Base-by-base conservation (phyloP, 2,329 filamentous ascomycete species). In the Alternaria angustiovoidea region DNA sequence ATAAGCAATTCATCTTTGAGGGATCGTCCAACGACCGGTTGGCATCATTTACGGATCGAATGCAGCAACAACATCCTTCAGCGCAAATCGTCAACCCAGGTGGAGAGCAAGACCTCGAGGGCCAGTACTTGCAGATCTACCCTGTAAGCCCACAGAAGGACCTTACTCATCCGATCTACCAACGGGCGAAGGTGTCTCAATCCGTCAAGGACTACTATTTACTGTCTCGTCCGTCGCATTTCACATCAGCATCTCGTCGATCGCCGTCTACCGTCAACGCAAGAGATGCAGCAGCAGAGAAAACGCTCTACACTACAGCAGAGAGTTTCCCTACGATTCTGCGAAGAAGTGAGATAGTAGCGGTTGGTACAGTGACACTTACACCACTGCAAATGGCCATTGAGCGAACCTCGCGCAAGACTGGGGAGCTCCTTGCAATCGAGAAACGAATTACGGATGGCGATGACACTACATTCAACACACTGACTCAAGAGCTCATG, bases 1-100 rank as follows among this genome's bases (percentile, higher is more conserved):
- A 97, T 78, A 97, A 97, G 80, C 90, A 94, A 60, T 98, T 93
- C 77, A 90, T 98, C 56, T 96, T 96, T 70, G 93, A 98, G 78
- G 93, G 92, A 0, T 87, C 88, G 2, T 85, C 90, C 0, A 88
- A 84, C 7, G 94, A 98, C 78, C 87, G 91, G 22, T 88, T 92
- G 41, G 87, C 89, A 1, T 89, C 88, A 5, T 98, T 98, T 70
- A 92, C 92, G 1, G 94, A 97, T 75, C 90, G 92, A 51, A 92
- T 98, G 87, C 94, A 96, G 74, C 91, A 94, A 76, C 90, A 96
- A 71, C 93, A 96, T 73, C 94, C 94, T 4, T 84, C 90, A 2
- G 94, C 94, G 3, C 91, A 95, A 71, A 90, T 97, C 60, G 83
- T 96, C 42, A 89, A 88, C 4, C 85, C 85, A 30, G 87, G 87